Conservation (phyloP, 176 grass and related monocot species). For the Triticum timopheevii region DNA sequence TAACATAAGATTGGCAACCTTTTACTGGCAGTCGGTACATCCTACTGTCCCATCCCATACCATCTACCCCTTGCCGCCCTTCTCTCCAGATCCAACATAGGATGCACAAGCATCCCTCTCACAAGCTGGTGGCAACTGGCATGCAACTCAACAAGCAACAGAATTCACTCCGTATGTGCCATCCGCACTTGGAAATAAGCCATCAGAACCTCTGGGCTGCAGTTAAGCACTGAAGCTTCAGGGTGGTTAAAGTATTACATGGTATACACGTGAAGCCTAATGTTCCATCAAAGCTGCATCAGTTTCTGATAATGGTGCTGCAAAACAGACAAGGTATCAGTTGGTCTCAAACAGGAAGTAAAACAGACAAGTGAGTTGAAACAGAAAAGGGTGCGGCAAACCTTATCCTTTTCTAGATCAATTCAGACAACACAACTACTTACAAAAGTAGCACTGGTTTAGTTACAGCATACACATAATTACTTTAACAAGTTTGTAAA, state of each 20-base stretch:
- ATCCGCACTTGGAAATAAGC: background rate
- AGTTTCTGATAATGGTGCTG: conserved; percentile 89
- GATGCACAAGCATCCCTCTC: conserved; percentile 28
- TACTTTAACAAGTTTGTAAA: conserved; percentile 10
- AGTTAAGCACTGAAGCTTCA: conserved; percentile 29
- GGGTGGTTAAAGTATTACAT: conserved; percentile 36
- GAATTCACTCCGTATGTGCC: conserved; percentile 28
- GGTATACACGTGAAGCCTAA: conserved; percentile 48
- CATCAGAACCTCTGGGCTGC: conserved; percentile 10
- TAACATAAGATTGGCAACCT: conserved; percentile 14
- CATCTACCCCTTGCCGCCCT: conserved; percentile 8
- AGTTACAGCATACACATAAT: conserved; percentile 10
- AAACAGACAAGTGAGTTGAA: conserved; percentile 30
- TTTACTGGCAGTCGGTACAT: conserved; percentile 29
- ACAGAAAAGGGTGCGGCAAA: conserved; percentile 10
- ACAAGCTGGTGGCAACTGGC: conserved; percentile 9
- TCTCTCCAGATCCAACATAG: background rate
- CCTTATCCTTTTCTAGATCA: conserved; percentile 13
- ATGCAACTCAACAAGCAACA: conserved; percentile 27
- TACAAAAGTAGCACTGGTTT: background rate
- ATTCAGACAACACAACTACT: conserved; percentile 14
- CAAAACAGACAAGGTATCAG: conserved; percentile 38
- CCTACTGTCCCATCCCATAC: background rate
- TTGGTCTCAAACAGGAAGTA: conserved; percentile 23
- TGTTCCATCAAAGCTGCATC: conserved; percentile 89